Conservation (phyloP, 2,329 filamentous ascomycete genomes). For the Polychaeton citri region DNA sequence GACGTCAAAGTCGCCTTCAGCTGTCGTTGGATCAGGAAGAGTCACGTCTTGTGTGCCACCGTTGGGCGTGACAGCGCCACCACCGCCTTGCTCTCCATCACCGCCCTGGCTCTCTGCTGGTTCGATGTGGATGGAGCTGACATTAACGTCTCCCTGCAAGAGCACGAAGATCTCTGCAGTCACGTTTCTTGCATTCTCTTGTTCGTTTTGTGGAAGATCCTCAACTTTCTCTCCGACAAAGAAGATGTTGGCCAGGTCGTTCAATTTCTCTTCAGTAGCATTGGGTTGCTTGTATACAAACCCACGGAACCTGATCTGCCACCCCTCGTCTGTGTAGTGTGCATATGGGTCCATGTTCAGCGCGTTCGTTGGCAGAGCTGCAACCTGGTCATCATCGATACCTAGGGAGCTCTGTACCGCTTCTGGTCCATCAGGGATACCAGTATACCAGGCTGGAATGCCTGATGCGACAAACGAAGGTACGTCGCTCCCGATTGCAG, state of each 20-base stretch:
- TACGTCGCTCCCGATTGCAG: conserved; percentile 40
- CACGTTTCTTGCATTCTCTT: conserved; percentile 58
- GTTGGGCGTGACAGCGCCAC: conserved; percentile 36
- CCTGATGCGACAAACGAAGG: conserved; percentile 48
- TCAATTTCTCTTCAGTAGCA: conserved; percentile 48
- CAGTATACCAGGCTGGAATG: conserved; percentile 54
- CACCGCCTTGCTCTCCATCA: conserved; percentile 33
- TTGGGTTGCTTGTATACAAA: conserved; percentile 73
- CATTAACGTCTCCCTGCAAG: conserved; percentile 52
- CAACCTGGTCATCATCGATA: conserved; percentile 44
- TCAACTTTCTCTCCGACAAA: conserved; percentile 51
- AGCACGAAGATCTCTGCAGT: conserved; percentile 64
- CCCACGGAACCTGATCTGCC: conserved; percentile 64
- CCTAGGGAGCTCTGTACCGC: conserved; percentile 49
- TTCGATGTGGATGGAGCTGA: conserved; percentile 47
- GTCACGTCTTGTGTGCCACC: conserved; percentile 51
- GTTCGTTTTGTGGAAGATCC: conserved; percentile 44
- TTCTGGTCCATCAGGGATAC: conserved; percentile 42
- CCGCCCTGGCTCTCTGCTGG: conserved; percentile 45
- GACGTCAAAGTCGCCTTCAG: conserved; percentile 58
- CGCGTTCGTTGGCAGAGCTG: conserved; percentile 53
- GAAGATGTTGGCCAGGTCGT: conserved; percentile 58
- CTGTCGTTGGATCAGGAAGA: conserved; percentile 53
- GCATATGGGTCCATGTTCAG: conserved; percentile 53
- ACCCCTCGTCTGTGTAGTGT: conserved; percentile 68